Evolutionary conservation across 192 early-diverging fungal species (phyloP), one percentile per base, ranked within the genome.

Genomic region (Coemansia sp.): DNA sequence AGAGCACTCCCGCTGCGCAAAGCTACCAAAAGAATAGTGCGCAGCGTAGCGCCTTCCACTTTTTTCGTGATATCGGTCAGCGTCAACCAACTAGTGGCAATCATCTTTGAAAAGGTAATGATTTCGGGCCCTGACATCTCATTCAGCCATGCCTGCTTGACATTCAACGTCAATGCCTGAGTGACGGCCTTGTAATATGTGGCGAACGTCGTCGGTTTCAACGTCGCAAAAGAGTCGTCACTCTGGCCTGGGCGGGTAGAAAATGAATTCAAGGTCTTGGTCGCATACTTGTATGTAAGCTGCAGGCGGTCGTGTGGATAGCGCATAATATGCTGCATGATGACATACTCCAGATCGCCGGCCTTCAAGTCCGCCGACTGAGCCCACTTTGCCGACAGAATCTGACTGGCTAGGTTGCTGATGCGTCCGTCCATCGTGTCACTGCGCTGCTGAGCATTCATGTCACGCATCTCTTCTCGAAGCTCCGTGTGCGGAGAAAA

Each of bases 391-490:
- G 50, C 66, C 2, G 63, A 57, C 23, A 83, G 67, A 42, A 83
- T 66, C 4, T 63, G 69, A 2, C 21, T 61, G 0, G 76, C 81
- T 4, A 83, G 41, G 5, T 8, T 32, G 44, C 81, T 78, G 34
- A 83, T 77, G 17, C 36, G 59, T n/a, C 70, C 76, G 31, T 78
- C 69, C 81, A 83, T 83, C 7, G 81, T 72, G 31, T 48, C n/a
- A 1, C 59, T 50, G 37, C 75, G 76, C 57, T 72, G 58, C 15
- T 61, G 46, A 1, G 50, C 37, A 5, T 41, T n/a, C 81, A 78
- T 62, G 44, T 42, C 23, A 0, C 39, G 50, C 38, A 70, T 44
- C 4, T 69, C 72, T 10, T 23, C 61, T 7, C 15, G 36, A 9
- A 53, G 5, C 55, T 80, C 73, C 12, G 29, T 19, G 41, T 19